Conservation (phyloP, 1,284 basidiomycete species). For the Wolfiporia cocos region DNA sequence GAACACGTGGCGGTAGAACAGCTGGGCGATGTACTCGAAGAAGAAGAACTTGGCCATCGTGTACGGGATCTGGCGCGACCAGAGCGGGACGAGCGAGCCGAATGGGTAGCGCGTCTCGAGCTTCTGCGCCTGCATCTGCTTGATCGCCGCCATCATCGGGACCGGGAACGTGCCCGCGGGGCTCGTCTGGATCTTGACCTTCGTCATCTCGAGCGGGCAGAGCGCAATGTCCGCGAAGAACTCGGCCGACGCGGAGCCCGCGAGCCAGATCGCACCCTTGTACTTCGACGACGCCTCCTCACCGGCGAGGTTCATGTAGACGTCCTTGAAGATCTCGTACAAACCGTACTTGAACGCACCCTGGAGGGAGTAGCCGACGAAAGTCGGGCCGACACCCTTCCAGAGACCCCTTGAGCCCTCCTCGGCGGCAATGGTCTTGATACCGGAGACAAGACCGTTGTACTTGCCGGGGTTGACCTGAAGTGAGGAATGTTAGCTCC, state of each 20-base stretch:
- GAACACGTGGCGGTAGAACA: conserved; percentile 76
- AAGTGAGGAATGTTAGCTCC: conserved; percentile 1
- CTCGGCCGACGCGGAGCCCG: conserved; percentile 89
- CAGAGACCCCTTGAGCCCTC: conserved; percentile 85
- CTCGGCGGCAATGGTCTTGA: conserved; percentile 74
- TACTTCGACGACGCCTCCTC: conserved; percentile 81
- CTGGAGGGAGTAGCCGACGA: conserved; percentile 93
- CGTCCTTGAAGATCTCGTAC: conserved; percentile 95
- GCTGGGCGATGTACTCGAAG: conserved; percentile 72
- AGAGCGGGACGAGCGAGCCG: conserved; percentile 74
- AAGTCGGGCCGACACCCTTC: conserved; percentile 90
- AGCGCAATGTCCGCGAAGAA: conserved; percentile 92
- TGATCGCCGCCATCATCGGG: conserved; percentile 62
- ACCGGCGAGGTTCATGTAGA: conserved; percentile 81
- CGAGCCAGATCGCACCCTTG: conserved; percentile 94
- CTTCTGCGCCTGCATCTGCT: conserved; percentile 57
- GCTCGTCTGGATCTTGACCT: conserved; percentile 82
- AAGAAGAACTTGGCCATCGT: conserved; percentile 88
- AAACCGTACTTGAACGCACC: conserved; percentile 97
- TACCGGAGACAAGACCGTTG: conserved; percentile 68
- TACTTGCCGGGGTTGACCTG: conserved; percentile 77
- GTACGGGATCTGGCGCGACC: conserved; percentile 86
- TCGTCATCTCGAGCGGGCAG: conserved; percentile 80
- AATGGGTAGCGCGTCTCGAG: conserved; percentile 74
- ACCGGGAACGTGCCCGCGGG: conserved; percentile 68